Evolutionary conservation across 768 basidiomycete species (phyloP), one percentile per base, ranked within the genome.

Genomic region (Lentinula guzmanii): DNA sequence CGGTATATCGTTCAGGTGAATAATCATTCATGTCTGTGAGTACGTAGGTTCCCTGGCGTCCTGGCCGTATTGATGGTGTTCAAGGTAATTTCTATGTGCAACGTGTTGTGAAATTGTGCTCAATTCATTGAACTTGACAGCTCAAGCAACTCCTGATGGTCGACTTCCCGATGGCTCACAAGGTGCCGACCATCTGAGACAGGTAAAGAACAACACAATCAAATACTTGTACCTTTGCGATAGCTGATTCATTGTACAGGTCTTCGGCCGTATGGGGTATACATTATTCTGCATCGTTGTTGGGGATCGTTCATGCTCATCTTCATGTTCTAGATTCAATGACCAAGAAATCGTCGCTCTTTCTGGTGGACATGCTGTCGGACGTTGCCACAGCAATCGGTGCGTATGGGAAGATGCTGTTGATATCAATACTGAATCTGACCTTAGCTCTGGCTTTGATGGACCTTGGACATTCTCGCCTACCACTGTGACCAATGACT

Each of bases 271-370:
- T 69, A 95, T 95, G 93, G 93, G 90, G 78, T 79, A 68, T 48
- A 71, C 62, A 24, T 43, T 31, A 2, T 41, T 15, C 4, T 21
- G 13, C 10, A 6, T 56, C 42, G 18, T 31, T 28, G 7, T 4
- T 31, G n/a, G 6, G 24, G 6, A 31, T 39, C 8, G 5, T 41
- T 24, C 41, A 4, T 42, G 55, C 55, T 52, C 3, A 50, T 35
- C 37, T 16, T 15, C 16, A 33, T 55, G 59, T 10, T 33, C 34
- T 42, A 81, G 80, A 58, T 95, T 98, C 81, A 90, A 94, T 71
- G 96, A 99, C 75, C 93, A 92, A 74, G 96, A 98, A 77, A 98
- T 98, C 54, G 95, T 97, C 63, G 93, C 93, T 60, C 90, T 98
- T 65, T 85, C 85, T 24, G 96, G 96, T 64, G 95, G 93, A 41